Percentiles rank a stretch among this genome's conserved stretches.
Conservation (phyloP, 352 stramenopile species). For the Globisporangium middletonii region DNA sequence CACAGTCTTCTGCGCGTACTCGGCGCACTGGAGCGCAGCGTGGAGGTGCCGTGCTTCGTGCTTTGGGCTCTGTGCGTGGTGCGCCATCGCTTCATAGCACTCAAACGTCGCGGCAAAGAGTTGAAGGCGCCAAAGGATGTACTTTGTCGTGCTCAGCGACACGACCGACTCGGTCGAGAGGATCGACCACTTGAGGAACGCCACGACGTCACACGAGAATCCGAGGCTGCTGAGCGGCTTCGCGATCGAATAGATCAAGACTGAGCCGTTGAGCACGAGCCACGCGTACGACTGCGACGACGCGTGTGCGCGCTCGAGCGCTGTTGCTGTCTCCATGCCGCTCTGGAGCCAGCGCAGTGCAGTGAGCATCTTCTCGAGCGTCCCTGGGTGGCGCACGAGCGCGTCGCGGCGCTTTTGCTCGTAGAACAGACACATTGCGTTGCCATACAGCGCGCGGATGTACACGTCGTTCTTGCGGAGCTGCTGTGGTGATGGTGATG, state of each 20-base stretch:
- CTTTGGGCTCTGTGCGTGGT: not conserved
- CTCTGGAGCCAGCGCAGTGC: conserved; percentile 28
- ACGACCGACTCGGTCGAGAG: conserved; percentile 50
- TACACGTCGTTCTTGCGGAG: conserved; percentile 22
- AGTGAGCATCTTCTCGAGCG: conserved; percentile 38
- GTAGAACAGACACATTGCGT: conserved; percentile 38
- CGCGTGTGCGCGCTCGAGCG: conserved; percentile 22
- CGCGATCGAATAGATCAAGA: conserved; percentile 48
- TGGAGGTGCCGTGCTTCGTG: conserved; percentile 21
- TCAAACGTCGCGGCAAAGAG: conserved; percentile 44
- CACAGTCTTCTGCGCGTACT: conserved; percentile 31
- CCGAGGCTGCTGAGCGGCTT: conserved; percentile 39
- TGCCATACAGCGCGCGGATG: conserved; percentile 36
- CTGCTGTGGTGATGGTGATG: not conserved
- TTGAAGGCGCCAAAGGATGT: conserved; percentile 58
- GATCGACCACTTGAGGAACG: conserved; percentile 59
- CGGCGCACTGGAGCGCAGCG: conserved; percentile 36
- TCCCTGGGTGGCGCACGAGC: conserved; percentile 38
- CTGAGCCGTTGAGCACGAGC: conserved; percentile 60
- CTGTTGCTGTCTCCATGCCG: conserved; percentile 36
- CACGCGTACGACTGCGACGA: conserved; percentile 31
- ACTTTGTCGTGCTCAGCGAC: conserved; percentile 53
- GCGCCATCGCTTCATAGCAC: conserved; percentile 56
- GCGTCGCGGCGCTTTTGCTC: conserved; percentile 25
- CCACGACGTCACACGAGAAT: conserved; percentile 45